Evolutionary conservation across 1,284 basidiomycete species (phyloP).

Genomic region (Sphaerobolus stellatus): DNA sequence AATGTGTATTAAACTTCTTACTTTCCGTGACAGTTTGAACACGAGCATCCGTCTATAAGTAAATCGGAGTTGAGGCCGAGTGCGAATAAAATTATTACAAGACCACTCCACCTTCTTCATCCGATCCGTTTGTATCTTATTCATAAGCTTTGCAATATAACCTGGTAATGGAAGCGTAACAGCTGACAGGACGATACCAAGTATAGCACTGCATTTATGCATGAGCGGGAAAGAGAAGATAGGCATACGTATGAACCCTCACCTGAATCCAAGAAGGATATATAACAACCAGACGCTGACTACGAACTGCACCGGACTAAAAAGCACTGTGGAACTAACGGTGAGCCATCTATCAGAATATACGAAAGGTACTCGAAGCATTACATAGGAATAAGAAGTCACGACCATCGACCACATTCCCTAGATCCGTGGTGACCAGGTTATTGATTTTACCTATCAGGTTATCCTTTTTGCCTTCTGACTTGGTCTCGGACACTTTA

Average conservation of each 20-base stretch:
- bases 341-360: constrained; percentile 23
- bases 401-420: constrained; percentile 43
- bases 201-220: constrained; percentile 41
- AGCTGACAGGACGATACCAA: constrained; percentile 42
- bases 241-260: too few species aligned
- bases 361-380: constrained; percentile 16
- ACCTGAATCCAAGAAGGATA: constrained; percentile 48
- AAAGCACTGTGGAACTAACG: constrained; percentile 29
- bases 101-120: constrained; percentile 26
- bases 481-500: not conserved
- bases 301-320: constrained; percentile 36
- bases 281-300: constrained; percentile 46
- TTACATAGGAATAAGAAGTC: constrained; percentile 40
- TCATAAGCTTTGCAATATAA: constrained; percentile 22
- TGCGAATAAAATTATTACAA: not conserved
- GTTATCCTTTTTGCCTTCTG: constrained; percentile 28
- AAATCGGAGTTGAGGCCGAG: not conserved
- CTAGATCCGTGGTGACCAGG: constrained; percentile 48
- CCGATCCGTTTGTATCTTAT: constrained; percentile 22
- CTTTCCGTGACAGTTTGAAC: constrained; percentile 18
- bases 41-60: constrained; percentile 17
- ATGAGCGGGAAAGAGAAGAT: not conserved
- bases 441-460: constrained; percentile 63
- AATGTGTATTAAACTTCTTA: constrained; percentile 1
- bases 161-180: constrained; percentile 40